phyloP scores from a whole-genome alignment of 176 grass and related monocot species.

The Phoenix dactylifera region DNA sequence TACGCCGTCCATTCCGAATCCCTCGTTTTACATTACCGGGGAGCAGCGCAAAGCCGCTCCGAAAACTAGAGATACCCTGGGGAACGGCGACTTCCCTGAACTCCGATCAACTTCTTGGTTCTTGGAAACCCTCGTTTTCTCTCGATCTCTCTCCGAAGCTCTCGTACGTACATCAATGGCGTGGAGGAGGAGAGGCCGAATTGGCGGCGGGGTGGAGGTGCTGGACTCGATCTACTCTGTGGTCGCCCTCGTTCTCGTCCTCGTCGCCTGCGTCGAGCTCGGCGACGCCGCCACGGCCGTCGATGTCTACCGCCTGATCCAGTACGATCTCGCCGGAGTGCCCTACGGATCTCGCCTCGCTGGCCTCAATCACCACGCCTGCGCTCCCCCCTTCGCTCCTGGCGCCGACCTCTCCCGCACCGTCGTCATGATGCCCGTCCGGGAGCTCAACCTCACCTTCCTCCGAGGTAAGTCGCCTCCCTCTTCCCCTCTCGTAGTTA shows the following conservation, averaged over 20 bases:
- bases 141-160: too few relatives aligned
- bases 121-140: too few relatives aligned
- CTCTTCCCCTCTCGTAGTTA: background rate
- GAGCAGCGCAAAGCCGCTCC: too few relatives aligned
- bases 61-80: too few relatives aligned
- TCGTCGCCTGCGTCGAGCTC: slow-evolving; percentile 82
- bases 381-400: slow-evolving; percentile 36
- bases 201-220: too few relatives aligned
- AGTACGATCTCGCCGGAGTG: slow-evolving; percentile 82
- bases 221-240: slow-evolving; percentile 30
- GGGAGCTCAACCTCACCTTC: slow-evolving; percentile 73
- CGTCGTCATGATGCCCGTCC: slow-evolving; percentile 61
- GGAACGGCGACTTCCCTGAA: too few relatives aligned
- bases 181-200: too few relatives aligned
- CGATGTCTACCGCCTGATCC: slow-evolving; percentile 82
- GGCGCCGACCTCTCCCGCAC: slow-evolving; percentile 80
- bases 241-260: slow-evolving; percentile 51
- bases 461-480: slow-evolving; percentile 40
- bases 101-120: too few relatives aligned
- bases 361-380: slow-evolving; percentile 60
- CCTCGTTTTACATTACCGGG: too few relatives aligned
- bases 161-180: too few relatives aligned
- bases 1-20: too few relatives aligned
- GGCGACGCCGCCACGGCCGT: slow-evolving; percentile 80
- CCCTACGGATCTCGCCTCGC: slow-evolving; percentile 66